Conservation (phyloP, 768 basidiomycete genomes). For the Tylopilus sp. region DNA sequence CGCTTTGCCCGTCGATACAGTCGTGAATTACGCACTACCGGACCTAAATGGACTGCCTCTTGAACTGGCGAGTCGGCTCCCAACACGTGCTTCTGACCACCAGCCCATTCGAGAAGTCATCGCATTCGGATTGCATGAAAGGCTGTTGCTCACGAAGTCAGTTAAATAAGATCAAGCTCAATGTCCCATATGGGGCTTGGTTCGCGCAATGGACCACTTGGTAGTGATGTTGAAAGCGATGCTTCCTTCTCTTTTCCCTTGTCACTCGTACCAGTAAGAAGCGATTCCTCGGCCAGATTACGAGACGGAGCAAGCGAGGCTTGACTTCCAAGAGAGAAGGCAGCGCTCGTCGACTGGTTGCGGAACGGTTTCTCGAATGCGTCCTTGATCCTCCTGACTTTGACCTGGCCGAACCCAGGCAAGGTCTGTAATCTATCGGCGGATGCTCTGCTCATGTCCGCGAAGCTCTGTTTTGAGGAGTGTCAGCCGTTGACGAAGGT, state of each 20-base stretch:
- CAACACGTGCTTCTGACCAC: no score
- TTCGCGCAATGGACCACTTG: constrained; percentile 31
- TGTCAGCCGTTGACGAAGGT: background rate
- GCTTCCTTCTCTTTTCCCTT: constrained; percentile 25
- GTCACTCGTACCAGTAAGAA: background rate
- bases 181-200: constrained; percentile 73
- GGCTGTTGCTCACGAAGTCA: no score
- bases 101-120: no score
- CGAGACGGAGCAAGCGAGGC: constrained; percentile 1
- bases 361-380: constrained; percentile 90
- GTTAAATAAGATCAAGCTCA: constrained; percentile 50
- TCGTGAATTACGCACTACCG: background rate
- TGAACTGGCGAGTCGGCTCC: no score
- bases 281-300: background rate
- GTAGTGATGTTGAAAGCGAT: background rate
- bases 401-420: constrained; percentile 92
- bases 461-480: constrained; percentile 66
- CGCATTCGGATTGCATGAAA: no score
- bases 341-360: constrained; percentile 54
- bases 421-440: constrained; percentile 74
- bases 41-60: background rate
- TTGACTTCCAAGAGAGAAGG: constrained; percentile 34
- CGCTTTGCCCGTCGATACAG: background rate
- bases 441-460: constrained; percentile 71
- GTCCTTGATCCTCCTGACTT: constrained; percentile 86